Percentiles rank a stretch among this genome's conserved stretches.
Evolutionary conservation across 495 filamentous ascomycete species (phyloP).

Genomic region (Penicillium bialowiezense): DNA sequence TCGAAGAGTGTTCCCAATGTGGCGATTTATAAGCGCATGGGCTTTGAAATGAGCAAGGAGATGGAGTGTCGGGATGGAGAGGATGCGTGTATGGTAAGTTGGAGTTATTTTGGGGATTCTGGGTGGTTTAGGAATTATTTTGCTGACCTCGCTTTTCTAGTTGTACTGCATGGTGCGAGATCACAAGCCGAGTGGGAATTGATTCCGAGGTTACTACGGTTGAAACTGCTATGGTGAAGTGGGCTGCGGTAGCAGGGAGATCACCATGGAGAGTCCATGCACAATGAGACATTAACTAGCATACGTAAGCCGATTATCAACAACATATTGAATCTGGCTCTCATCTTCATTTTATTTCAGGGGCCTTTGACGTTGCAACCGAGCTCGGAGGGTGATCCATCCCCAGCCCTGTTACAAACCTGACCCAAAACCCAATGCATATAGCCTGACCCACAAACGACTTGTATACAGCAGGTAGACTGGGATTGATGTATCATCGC

Average conservation of each 20-base stretch:
- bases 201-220: neutral
- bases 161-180: conserved; percentile 35
- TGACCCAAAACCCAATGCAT: too few relatives aligned
- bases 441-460: conserved; percentile 14
- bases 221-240: neutral
- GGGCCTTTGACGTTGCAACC: neutral
- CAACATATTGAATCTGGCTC: too few relatives aligned
- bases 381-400: conserved; percentile 4
- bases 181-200: conserved; percentile 16
- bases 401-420: conserved; percentile 16
- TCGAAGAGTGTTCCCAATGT: conserved; percentile 60
- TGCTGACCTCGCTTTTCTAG: conserved; percentile 12
- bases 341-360: neutral
- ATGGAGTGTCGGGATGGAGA: conserved; percentile 59
- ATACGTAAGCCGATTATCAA: neutral
- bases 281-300: neutral
- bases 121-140: neutral
- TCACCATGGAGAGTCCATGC: neutral
- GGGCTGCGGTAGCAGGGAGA: neutral
- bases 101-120: neutral
- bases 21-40: conserved; percentile 61
- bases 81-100: conserved; percentile 37
- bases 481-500: too few relatives aligned
- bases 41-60: conserved; percentile 57
- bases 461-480: too few relatives aligned